These are phyloP conservation scores for Litsea cubeba DNA, from an alignment of 164 flowering plant species.

Conservation along the genomic window DNA sequence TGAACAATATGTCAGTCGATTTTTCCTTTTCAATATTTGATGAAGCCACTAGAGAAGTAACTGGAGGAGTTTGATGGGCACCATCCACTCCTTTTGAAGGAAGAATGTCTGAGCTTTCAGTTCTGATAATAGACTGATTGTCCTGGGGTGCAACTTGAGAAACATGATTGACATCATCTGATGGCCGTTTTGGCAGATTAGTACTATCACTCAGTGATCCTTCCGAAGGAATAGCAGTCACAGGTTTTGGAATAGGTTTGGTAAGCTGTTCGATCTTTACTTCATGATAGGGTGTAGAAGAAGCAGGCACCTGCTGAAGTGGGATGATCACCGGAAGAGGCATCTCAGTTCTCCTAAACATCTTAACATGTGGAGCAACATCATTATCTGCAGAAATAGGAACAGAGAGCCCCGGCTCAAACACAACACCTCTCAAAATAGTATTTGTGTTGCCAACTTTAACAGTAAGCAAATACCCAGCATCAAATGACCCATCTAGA, in stretches of 20 bases:
- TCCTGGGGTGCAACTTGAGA: constrained; percentile 6
- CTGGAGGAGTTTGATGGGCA: not conserved
- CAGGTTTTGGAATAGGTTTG: constrained; percentile 19
- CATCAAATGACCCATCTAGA: constrained; percentile 75
- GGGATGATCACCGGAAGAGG: constrained; percentile 27
- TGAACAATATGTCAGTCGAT: not conserved
- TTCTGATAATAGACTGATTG: constrained; percentile 5
- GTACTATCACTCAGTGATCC: not conserved
- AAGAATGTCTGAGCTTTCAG: constrained; percentile 1
- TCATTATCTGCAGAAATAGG: constrained; percentile 75
- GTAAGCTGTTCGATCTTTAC: constrained; percentile 15
- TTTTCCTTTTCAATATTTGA: constrained; percentile 9
- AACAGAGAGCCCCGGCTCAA: constrained; percentile 65
- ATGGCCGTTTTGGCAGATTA: constrained; percentile 5
- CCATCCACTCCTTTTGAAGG: not conserved
- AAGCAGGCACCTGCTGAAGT: constrained; percentile 20
- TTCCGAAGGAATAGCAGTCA: constrained; percentile 1
- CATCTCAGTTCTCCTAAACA: constrained; percentile 53
- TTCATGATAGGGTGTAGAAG: constrained; percentile 13
- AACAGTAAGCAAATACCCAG: constrained; percentile 78
- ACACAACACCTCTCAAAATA: constrained; percentile 71
- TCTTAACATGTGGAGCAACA: constrained; percentile 67
- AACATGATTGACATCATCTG: constrained; percentile 5
- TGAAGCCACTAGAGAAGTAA: constrained; percentile 3
- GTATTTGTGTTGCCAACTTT: constrained; percentile 57